phyloP scores from a whole-genome alignment of 2,329 filamentous ascomycete genomes.

The Teratosphaeria epicoccoides region DNA sequence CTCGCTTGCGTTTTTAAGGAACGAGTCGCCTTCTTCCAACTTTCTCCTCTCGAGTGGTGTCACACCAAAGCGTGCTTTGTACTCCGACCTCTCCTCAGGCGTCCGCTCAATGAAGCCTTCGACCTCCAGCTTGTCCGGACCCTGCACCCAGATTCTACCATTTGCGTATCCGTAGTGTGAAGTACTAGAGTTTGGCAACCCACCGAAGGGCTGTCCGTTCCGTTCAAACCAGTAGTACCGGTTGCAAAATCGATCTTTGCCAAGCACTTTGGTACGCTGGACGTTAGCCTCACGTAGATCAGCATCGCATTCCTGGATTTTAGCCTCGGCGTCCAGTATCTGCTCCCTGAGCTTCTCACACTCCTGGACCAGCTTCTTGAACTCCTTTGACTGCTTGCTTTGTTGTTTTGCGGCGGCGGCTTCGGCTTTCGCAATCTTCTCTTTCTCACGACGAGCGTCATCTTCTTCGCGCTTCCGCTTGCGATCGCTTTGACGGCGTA shows the following conservation, averaged over 20 bases:
- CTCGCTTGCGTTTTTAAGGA: conserved; percentile 63
- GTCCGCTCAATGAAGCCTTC: conserved; percentile 75
- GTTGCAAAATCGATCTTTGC: conserved; percentile 96
- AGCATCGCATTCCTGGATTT: conserved; percentile 77
- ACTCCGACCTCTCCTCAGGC: conserved; percentile 61
- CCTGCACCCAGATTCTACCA: conserved; percentile 91
- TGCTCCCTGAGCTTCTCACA: conserved; percentile 77
- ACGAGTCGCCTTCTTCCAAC: conserved; percentile 72
- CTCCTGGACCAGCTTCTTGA: conserved; percentile 74
- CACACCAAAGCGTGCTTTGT: conserved; percentile 65
- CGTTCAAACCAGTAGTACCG: conserved; percentile 99
- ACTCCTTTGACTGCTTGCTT: conserved; percentile 66
- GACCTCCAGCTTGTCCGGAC: conserved; percentile 78
- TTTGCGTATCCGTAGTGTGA: conserved; percentile 83
- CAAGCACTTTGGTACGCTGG: conserved; percentile 76
- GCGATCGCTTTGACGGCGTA: conserved; percentile 48
- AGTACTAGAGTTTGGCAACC: conserved; percentile 79
- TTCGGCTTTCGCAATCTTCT: conserved; percentile 48
- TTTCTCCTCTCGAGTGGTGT: conserved; percentile 78
- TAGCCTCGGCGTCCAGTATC: conserved; percentile 71
- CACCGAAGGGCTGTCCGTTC: conserved; percentile 93
- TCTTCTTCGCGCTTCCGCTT: conserved; percentile 46
- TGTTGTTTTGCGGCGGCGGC: conserved; percentile 51
- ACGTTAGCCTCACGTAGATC: conserved; percentile 91
- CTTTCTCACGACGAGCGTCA: conserved; percentile 55